Evolutionary conservation across 305 asterid genomes (phyloP), one percentile per base, ranked within the genome.

Genomic region (Salvia sclarea): DNA sequence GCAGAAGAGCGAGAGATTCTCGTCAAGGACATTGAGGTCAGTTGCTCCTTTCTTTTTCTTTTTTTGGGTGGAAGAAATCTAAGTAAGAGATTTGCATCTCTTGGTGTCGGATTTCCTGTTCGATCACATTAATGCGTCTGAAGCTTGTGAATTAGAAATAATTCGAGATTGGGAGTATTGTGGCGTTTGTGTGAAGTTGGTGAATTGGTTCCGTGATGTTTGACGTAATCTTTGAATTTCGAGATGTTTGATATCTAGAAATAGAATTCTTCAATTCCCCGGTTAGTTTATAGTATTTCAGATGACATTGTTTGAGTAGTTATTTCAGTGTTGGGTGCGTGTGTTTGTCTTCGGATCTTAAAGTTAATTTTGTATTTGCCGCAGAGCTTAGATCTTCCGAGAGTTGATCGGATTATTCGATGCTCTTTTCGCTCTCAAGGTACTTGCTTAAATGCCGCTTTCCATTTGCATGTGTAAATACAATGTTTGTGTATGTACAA

Each of bases 381-480:
- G 82, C 97, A 94, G 99, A 81, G 72, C 78, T 64, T 94, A 71
- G 99, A 94, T 87, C 96, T 94, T 80, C 83, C 97, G 22, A 83
- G 97, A 77, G 81, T 94, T 54, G 99, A 94, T 80, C 88, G 98
- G 79, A 89, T 89, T 61, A 84, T 88, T 63, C 88, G 86, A 50
- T 91, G 97, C 79, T 94, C 99, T 3, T 91, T 91, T 73, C 87
- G 68, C 57, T 91, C 95, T 24, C 96, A 89, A 84, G 99, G 99
- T 86, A 61, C 57, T 56, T 57, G 16, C 69, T 57, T 79, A 72
- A 52, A 37, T 57, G 41, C 62, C 40, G 20, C 53, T 56, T 52
- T 71, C 41, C 54, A 68, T 71, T 66, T 75, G 52, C 63, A 58
- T 66, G 10, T 70, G 47, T 28, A 56, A 22, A 21, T 16, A 28